Evolutionary conservation across 495 filamentous ascomycete species (phyloP).

Genomic region (Cercophora scortea): DNA sequence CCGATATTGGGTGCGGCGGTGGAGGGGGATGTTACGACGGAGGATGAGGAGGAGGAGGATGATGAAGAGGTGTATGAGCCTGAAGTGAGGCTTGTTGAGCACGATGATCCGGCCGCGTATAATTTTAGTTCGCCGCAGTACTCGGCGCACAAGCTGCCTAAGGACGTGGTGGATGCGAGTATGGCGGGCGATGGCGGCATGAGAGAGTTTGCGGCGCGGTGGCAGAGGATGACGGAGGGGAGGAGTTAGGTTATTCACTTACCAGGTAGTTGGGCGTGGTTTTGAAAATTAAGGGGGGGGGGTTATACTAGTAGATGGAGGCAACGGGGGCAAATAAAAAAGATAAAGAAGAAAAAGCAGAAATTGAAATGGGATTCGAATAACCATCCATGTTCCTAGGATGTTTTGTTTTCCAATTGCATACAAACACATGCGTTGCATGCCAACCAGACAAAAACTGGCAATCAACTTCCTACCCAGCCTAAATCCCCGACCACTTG

Average conservation of each 20-base stretch:
- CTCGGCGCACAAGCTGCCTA: constrained; percentile 90
- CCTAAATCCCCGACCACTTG: constrained; percentile 55
- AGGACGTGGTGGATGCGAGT: constrained; percentile 89
- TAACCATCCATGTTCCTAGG: not conserved
- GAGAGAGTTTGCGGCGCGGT: constrained; percentile 78
- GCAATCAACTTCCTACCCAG: not conserved
- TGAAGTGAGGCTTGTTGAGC: constrained; percentile 74
- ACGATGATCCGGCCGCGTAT: constrained; percentile 80
- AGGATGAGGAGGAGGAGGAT: constrained; percentile 42
- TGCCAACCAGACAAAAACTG: not conserved
- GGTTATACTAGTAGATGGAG: too few species aligned
- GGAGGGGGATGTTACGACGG: constrained; percentile 41
- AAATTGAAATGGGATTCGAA: not conserved
- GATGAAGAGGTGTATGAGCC: constrained; percentile 56
- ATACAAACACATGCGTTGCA: not conserved
- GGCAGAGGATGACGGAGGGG: constrained; percentile 58
- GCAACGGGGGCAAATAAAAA: not conserved
- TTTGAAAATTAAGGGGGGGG: too few species aligned
- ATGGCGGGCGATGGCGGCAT: constrained; percentile 63
- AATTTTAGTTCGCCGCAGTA: constrained; percentile 79
- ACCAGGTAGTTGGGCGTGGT: not conserved
- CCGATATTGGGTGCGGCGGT: constrained; percentile 29
- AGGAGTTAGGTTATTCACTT: not conserved
- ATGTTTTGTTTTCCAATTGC: not conserved
- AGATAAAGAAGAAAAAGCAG: not conserved